Evolutionary conservation across 345 rosid species (phyloP), one percentile per base, ranked within the genome.

Genomic region (Arabis alpina): DNA sequence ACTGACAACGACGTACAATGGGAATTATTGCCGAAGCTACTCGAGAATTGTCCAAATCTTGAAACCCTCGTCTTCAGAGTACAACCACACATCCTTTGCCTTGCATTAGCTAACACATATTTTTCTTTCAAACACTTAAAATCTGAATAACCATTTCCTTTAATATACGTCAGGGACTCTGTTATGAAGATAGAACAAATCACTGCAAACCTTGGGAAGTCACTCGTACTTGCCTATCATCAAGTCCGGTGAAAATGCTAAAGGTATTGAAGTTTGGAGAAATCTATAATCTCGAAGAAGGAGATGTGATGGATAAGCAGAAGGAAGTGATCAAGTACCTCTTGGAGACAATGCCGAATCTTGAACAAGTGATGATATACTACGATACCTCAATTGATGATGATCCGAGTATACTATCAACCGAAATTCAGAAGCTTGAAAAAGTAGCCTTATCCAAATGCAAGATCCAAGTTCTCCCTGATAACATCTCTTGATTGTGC

Each of bases 191-290:
- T 5, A 12, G 34, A 52, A 27, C 34, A 2, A 8, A 25, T 11
- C 11, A 13, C 6, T 43, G 5, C 24, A 2, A 25, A 32, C 32
- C 32, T 25, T 28, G 14, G 37, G 23, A 25, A 8, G 27, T 4
- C 5, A 32, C 8, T 28, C 15, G 4, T 25, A 1, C 6, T 61
- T 61, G 40, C 52, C 9, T 27, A 27, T 4, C 52, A 30, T 60
- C 74, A 30, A 70, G 61, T 30, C 74, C 61, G 1, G 67, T 60
- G 66, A 70, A 70, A 61, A 58, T 16, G 11, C 60, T 70, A 14
- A 70, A 70, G 51, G 34, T 70, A 12, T 30, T 70, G 53, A 61
- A 41, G 61, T 70, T 60, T 70, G 75, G 54, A 19, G 1, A 19
- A 19, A 49, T 40, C 53, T n/a, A n/a, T n/a, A n/a, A n/a, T n/a